Evolutionary conservation across 2,329 filamentous ascomycete genomes (phyloP).

Genomic region (Aspergillus hortae): DNA sequence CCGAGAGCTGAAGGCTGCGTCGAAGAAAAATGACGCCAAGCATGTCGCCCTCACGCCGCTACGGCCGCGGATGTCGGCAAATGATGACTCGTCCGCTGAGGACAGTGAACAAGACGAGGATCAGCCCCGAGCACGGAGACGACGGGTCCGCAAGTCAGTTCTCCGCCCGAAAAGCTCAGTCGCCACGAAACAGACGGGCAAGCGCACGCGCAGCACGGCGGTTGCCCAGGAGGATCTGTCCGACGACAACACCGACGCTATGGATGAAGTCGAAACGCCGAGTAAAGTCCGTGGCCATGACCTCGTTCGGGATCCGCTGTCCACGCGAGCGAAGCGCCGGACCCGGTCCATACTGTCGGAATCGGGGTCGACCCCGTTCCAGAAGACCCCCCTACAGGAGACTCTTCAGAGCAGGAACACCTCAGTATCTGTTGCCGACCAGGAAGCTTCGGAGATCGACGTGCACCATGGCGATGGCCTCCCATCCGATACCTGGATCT

Average conservation of each 20-base stretch:
- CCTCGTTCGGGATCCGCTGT: constrained; percentile 30
- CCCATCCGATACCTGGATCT: constrained; percentile 32
- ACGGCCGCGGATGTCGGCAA: constrained; percentile 22
- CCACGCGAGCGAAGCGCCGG: constrained; percentile 27
- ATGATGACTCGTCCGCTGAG: constrained; percentile 31
- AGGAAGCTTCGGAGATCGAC: constrained; percentile 11
- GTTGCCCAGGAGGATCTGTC: constrained; percentile 20
- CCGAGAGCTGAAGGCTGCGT: constrained; percentile 36
- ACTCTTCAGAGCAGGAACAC: constrained; percentile 21
- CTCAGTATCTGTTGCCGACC: constrained; percentile 14
- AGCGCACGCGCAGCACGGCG: constrained; percentile 35
- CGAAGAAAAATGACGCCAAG: constrained; percentile 24
- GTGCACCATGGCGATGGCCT: constrained; percentile 10
- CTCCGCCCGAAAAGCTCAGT: constrained; percentile 41
- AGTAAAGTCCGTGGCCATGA: constrained; percentile 32
- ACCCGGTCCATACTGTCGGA: constrained; percentile 28
- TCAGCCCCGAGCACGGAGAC: constrained; percentile 20
- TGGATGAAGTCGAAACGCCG: constrained; percentile 30
- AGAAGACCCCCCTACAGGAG: constrained; percentile 28
- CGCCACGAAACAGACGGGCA: constrained; percentile 40
- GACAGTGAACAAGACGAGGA: constrained; percentile 26
- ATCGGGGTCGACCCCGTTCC: constrained; percentile 18
- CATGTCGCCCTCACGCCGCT: constrained; percentile 32
- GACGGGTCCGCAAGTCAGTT: constrained; percentile 41
- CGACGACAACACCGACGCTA: constrained; percentile 29